A percentile compares a stretch with the other conserved stretches of the same genome.
Conservation (phyloP, 2,329 filamentous ascomycete genomes). For the Pseudonectria foliicola region DNA sequence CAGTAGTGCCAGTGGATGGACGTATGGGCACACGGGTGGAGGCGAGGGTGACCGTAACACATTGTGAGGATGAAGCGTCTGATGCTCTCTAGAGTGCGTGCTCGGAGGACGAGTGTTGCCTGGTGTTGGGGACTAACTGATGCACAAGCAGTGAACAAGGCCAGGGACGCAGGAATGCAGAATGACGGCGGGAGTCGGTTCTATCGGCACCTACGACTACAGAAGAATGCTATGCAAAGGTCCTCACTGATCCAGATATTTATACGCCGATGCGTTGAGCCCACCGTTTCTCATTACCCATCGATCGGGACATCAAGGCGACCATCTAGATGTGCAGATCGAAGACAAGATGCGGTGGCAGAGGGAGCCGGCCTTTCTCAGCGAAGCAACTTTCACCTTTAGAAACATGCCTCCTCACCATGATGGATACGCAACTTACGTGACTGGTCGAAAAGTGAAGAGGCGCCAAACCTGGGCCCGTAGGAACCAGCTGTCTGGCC, state of each 20-base stretch:
- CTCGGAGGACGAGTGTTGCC: not conserved
- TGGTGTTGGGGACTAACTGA: too few relatives aligned
- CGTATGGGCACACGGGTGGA: constrained; percentile 46
- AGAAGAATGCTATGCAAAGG: too few relatives aligned
- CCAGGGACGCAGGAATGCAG: too few relatives aligned
- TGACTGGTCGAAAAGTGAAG: not conserved
- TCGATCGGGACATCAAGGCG: constrained; percentile 1
- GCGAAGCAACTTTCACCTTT: constrained; percentile 53
- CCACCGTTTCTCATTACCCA: not conserved
- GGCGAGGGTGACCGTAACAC: constrained; percentile 48
- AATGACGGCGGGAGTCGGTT: too few relatives aligned
- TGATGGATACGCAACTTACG: constrained; percentile 42
- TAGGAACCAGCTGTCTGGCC: too few relatives aligned
- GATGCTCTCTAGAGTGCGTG: too few relatives aligned
- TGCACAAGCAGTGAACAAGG: too few relatives aligned
- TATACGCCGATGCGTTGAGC: constrained; percentile 6
- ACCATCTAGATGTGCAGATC: constrained; percentile 9
- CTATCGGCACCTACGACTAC: too few relatives aligned
- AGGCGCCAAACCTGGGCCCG: too few relatives aligned
- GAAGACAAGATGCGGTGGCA: constrained; percentile 40
- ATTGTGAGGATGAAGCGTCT: too few relatives aligned
- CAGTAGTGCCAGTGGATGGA: constrained; percentile 51
- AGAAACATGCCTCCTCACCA: constrained; percentile 46
- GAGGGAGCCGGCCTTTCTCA: constrained; percentile 55
- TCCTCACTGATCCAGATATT: constrained; percentile 9